Evolutionary conservation across 140 eudicot species (phyloP), one percentile per base, ranked within the genome.

Genomic region (Senecio squalidus): DNA sequence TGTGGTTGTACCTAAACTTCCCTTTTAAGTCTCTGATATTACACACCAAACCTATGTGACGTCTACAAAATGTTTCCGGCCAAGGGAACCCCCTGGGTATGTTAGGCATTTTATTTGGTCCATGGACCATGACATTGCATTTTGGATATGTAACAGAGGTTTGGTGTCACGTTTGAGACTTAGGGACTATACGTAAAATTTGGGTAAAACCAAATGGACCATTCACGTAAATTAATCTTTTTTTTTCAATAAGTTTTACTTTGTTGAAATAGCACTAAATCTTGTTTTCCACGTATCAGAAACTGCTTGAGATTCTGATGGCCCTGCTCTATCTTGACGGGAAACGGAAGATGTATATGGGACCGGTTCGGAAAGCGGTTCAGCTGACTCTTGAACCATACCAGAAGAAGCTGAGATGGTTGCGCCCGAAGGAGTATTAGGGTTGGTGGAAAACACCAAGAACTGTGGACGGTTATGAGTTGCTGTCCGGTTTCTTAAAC

Each of bases 241-340:
- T 4, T n/a, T 44, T 14, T 44, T 17, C 5, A 15, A 14, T 36
- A 10, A 16, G 20, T 14, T 13, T 14, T 55, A 89, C 97, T 94
- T 85, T 61, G 66, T 71, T 57, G 97, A 90, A 60, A 90, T 64
- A 22, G 95, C 84, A 78, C 45, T 80, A 36, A 90, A 65, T 49
- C 90, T 86, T 73, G 95, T 75, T 71, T 83, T 86, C 69, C 90
- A 69, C 46, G 89, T 67, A 46, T 90, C 97, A 23, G 97, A 70
- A 65, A 79, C 71, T 11, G 97, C 66, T 66, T 86, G 97, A 22
- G 76, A 38, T 30, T 90, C 95, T 40, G 97, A 90, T 39, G 97
- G 94, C 18, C 97, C 97, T 46, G 88, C 97, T 67, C 80, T 62
- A 54, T 80, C 94, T 73, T 90, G 95, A 62, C 7, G 72, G 86